These are phyloP conservation scores for Lycium ferocissimum DNA, from an alignment of 257 asterid genomes.

Conservation along the genomic window DNA sequence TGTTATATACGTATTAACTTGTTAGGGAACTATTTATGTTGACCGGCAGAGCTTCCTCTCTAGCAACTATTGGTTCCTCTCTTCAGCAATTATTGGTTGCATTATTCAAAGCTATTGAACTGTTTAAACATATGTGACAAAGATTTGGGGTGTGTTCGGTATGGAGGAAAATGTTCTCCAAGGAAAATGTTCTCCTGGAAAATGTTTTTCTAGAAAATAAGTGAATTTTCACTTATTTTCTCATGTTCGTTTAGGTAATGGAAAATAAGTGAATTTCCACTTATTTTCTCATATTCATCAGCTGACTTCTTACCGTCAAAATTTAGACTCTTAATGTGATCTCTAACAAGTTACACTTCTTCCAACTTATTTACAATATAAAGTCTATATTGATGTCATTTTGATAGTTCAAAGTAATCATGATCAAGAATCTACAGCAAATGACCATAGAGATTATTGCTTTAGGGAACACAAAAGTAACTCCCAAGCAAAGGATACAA, in stretches of 20 bases:
- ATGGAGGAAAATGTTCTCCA: no score
- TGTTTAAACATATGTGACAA: background rate
- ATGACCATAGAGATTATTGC: background rate
- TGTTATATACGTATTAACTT: background rate
- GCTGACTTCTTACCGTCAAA: background rate
- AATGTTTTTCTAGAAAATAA: no score
- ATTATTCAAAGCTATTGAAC: background rate
- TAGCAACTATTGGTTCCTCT: background rate
- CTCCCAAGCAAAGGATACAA: background rate
- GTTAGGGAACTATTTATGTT: background rate
- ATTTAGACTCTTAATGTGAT: background rate
- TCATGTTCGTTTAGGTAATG: no score
- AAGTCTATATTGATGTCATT: background rate
- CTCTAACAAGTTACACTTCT: background rate
- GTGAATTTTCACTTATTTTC: no score
- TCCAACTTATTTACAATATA: background rate
- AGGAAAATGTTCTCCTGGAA: no score
- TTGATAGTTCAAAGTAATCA: background rate
- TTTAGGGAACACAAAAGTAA: constrained; percentile 24
- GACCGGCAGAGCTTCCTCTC: background rate
- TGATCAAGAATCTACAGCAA: constrained; percentile 13
- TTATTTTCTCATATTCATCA: background rate
- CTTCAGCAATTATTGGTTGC: background rate
- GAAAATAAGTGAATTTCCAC: no score
- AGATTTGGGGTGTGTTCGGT: background rate